These are phyloP conservation scores for Cutaneotrichosporon arboriforme DNA, from an alignment of 1,284 basidiomycete genomes.

Conservation along the genomic window DNA sequence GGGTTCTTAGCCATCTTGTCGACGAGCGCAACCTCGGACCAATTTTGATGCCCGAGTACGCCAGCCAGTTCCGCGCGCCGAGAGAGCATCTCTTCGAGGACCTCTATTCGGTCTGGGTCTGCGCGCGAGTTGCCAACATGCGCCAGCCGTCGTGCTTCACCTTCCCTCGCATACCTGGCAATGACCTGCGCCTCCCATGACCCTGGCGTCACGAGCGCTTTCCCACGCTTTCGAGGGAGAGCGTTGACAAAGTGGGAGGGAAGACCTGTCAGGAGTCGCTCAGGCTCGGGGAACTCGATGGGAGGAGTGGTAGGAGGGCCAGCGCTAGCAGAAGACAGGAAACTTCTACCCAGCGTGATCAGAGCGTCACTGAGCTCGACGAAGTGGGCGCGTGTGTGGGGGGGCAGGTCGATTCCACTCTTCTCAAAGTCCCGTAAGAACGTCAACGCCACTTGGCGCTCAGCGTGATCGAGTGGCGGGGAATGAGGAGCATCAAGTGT, in stretches of 20 bases:
- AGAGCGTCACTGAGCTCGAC: constrained; percentile 89
- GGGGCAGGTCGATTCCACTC: constrained; percentile 86
- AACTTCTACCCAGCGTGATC: constrained; percentile 78
- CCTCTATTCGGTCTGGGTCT: constrained; percentile 47
- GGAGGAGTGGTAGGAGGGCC: constrained; percentile 26
- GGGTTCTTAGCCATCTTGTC: constrained; percentile 95
- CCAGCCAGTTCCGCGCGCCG: constrained; percentile 72
- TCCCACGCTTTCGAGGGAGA: constrained; percentile 54
- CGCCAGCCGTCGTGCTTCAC: constrained; percentile 71
- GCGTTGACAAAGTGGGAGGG: constrained; percentile 47
- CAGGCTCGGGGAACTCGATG: constrained; percentile 42
- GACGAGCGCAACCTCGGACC: constrained; percentile 71
- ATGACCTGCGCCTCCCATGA: constrained; percentile 89
- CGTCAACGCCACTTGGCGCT: constrained; percentile 73
- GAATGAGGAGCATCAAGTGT: constrained; percentile 42
- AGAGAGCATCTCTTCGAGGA: constrained; percentile 68
- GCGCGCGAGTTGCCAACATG: constrained; percentile 67
- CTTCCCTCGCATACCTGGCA: constrained; percentile 74
- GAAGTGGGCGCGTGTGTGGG: constrained; percentile 69
- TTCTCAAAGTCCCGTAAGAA: constrained; percentile 97
- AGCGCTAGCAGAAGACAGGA: constrained; percentile 59
- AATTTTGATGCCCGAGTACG: constrained; percentile 75
- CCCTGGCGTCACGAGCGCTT: constrained; percentile 69
- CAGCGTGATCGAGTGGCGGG: constrained; percentile 38
- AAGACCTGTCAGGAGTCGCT: constrained; percentile 39